Conservation (phyloP, 1,284 basidiomycete genomes). For the Irpex rosettiformis region DNA sequence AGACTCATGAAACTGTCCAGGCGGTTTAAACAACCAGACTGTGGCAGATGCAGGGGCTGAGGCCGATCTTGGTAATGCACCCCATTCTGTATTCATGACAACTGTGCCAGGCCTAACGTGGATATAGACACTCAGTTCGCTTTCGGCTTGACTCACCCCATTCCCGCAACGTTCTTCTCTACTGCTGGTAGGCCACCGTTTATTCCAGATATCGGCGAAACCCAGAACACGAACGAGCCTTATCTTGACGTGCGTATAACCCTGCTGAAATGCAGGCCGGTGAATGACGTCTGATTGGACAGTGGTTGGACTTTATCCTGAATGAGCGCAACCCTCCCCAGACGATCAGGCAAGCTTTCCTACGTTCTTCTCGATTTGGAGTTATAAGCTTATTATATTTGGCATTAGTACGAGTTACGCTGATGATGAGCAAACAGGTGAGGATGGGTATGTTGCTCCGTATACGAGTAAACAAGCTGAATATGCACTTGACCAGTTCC, state of each 20-base stretch:
- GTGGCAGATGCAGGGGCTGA: slow-evolving; percentile 53
- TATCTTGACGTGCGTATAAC: slow-evolving; percentile 42
- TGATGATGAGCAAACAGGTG: slow-evolving; percentile 62
- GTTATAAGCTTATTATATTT: background rate
- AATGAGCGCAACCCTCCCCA: slow-evolving; percentile 40
- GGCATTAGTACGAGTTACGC: slow-evolving; percentile 50
- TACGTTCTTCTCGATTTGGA: background rate
- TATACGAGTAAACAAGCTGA: background rate
- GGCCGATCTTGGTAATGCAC: slow-evolving; percentile 50
- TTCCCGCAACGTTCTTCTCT: slow-evolving; percentile 52
- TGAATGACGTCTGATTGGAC: slow-evolving; percentile 7
- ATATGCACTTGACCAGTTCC: slow-evolving; percentile 44
- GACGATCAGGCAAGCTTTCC: slow-evolving; percentile 40
- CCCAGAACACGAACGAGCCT: slow-evolving; percentile 59
- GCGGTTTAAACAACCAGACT: slow-evolving; percentile 61
- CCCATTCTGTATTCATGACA: too few relatives aligned
- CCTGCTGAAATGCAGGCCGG: background rate
- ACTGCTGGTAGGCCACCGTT: slow-evolving; percentile 62
- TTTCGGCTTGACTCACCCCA: slow-evolving; percentile 52
- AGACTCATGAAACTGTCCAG: slow-evolving; percentile 20
- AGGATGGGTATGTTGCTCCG: background rate
- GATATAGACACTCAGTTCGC: slow-evolving; percentile 33
- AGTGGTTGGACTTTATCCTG: slow-evolving; percentile 58
- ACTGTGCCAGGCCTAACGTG: background rate
- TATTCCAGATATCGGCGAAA: slow-evolving; percentile 39